phyloP scores from a whole-genome alignment of 2,329 filamentous ascomycete genomes.

The Periconia sp. region DNA sequence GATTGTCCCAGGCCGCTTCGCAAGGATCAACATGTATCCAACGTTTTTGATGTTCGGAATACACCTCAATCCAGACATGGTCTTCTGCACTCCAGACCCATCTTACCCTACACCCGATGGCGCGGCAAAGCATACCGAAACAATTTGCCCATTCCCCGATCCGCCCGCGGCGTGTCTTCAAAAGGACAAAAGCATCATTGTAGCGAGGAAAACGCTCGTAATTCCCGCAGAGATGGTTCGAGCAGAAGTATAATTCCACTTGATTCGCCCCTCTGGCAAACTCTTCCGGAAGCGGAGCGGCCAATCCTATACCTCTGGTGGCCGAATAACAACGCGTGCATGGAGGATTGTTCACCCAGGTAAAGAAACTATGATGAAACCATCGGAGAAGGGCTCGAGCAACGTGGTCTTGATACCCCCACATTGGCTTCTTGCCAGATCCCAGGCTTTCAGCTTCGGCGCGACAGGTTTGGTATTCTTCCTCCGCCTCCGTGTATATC shows the following conservation, averaged over 20 bases:
- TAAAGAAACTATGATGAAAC: conserved; percentile 96
- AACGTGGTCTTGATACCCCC: conserved; percentile 98
- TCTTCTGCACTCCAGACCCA: conserved; percentile 99
- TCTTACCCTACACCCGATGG: conserved; percentile 85
- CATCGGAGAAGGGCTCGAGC: conserved; percentile 88
- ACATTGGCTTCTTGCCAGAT: conserved; percentile 78
- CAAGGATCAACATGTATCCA: conserved; percentile 98
- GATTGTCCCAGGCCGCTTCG: conserved; percentile 95
- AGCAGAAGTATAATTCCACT: conserved; percentile 91
- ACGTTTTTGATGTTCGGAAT: conserved; percentile 88
- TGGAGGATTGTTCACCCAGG: conserved; percentile 93
- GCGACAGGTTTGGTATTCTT: conserved; percentile 85
- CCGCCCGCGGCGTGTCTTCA: conserved; percentile 85
- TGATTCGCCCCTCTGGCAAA: conserved; percentile 83
- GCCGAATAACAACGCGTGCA: conserved; percentile 83
- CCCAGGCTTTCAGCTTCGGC: conserved; percentile 89
- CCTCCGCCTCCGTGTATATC: conserved; percentile 92
- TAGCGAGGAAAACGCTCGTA: conserved; percentile 93
- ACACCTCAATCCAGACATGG: conserved; percentile 97
- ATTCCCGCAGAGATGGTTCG: conserved; percentile 72
- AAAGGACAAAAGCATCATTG: conserved; percentile 89
- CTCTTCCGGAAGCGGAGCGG: conserved; percentile 85
- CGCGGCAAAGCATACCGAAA: conserved; percentile 97
- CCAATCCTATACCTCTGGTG: conserved; percentile 82
- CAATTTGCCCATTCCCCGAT: conserved; percentile 98